Percentiles rank a stretch among this genome's conserved stretches.
Evolutionary conservation across 2,329 filamentous ascomycete species (phyloP).

Genomic region (Teratosphaeria nubilosa): DNA sequence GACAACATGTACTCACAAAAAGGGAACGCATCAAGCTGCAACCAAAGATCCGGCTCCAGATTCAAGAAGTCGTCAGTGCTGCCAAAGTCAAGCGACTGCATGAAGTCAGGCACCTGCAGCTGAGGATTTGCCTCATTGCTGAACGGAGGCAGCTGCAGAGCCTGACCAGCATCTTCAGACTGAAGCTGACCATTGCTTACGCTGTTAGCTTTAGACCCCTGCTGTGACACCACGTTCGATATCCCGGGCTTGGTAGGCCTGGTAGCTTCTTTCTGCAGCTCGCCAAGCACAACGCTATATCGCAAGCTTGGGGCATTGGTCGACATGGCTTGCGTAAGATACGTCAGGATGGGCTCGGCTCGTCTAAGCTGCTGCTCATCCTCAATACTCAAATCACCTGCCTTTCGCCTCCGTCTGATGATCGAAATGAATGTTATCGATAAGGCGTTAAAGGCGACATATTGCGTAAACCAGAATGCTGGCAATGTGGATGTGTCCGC

Average conservation of each 20-base stretch:
- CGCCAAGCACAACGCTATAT: conserved; percentile 45
- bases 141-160: not conserved
- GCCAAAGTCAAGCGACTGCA: not conserved
- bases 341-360: conserved; percentile 39
- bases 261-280: conserved; percentile 36
- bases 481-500: conserved; percentile 30
- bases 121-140: not conserved
- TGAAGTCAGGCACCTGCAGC: not conserved
- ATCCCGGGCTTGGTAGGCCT: conserved; percentile 11
- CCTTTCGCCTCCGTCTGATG: conserved; percentile 32
- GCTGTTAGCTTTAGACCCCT: not conserved
- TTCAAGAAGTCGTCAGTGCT: conserved; percentile 12
- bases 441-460: conserved; percentile 45
- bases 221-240: not conserved
- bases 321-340: conserved; percentile 31
- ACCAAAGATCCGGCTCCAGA: conserved; percentile 20
- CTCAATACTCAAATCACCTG: conserved; percentile 1
- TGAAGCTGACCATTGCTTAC: not conserved
- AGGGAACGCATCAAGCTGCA: conserved; percentile 20
- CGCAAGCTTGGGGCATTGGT: conserved; percentile 37
- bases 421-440: conserved; percentile 46
- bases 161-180: not conserved
- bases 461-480: conserved; percentile 45
- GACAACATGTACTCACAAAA: conserved; percentile 8
- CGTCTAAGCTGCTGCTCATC: conserved; percentile 29